Evolutionary conservation across 225 moss, liverwort and hornwort species (phyloP), one percentile per base, ranked within the genome.

Genomic region (Anthoceros angustus): DNA sequence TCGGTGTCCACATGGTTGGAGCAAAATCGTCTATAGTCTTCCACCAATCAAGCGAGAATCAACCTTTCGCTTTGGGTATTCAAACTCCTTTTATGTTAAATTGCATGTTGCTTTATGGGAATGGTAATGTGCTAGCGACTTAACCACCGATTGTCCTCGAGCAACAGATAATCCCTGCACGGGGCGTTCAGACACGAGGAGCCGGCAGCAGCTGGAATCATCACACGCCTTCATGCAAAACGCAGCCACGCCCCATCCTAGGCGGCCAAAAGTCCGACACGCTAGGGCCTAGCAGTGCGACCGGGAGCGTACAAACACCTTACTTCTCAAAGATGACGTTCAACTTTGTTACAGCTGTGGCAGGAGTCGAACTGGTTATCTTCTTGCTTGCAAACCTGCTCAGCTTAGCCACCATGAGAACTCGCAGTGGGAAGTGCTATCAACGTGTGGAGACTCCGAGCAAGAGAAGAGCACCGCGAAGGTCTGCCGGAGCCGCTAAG

Each of bases 211-310:
- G 18, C 46, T 18, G 46, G 18, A 48, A 48, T 48, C 46, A 18
- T 48, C 46, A 48, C 46, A 5, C 2, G 12, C 46, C 46, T 12
- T 48, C 5, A 12, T 18, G 5, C 18, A n/a, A n/a, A n/a, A n/a
- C n/a, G n/a, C n/a, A n/a, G n/a, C n/a, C 46, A 48, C 46, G 46
- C 46, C 46, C 46, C 46, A 48, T 48, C 46, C 46, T 48, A 18
- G 5, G 46, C n/a, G n/a, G n/a, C n/a, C n/a, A n/a, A n/a, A n/a
- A n/a, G n/a, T n/a, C n/a, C n/a, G n/a, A n/a, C n/a, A n/a, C n/a
- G n/a, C n/a, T n/a, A n/a, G n/a, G n/a, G n/a, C n/a, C n/a, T n/a
- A n/a, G n/a, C n/a, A n/a, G n/a, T n/a, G n/a, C n/a, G n/a, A n/a
- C n/a, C n/a, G n/a, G n/a, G 46, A 48, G 46, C 46, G 46, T 48